A percentile compares a stretch with the other conserved stretches of the same genome.
These are phyloP conservation scores for Myxozyma neglecta DNA, from an alignment of 805 yeast genomes.

Conservation along the genomic window DNA sequence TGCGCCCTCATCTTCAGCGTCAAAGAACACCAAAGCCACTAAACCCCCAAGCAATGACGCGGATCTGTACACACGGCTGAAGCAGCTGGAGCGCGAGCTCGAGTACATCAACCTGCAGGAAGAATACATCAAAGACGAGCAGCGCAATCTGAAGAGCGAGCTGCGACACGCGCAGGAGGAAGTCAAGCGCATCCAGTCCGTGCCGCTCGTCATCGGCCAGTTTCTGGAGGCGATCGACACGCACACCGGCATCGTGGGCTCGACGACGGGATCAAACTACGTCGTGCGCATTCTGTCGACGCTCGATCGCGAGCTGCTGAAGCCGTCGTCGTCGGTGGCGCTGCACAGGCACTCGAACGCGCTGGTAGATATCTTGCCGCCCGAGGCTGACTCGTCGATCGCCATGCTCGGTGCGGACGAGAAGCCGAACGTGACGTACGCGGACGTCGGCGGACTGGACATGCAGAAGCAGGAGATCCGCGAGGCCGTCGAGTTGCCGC, in stretches of 20 bases:
- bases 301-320: constrained; percentile 87
- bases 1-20: constrained; percentile 35
- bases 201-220: constrained; percentile 97
- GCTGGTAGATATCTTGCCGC: constrained; percentile 93
- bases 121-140: constrained; percentile 96
- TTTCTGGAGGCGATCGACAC: constrained; percentile 97
- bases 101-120: constrained; percentile 86
- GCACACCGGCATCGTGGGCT: constrained; percentile 92
- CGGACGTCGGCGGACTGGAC: constrained; percentile 98
- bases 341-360: constrained; percentile 98
- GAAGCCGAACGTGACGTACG: constrained; percentile 92
- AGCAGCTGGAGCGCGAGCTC: constrained; percentile 85
- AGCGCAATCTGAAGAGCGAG: constrained; percentile 92
- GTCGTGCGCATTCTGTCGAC: constrained; percentile 95
- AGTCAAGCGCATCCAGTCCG: constrained; percentile 95
- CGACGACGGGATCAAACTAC: constrained; percentile 96
- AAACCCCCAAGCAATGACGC: constrained; percentile 25
- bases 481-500: constrained; percentile 96
- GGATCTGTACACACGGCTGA: constrained; percentile 81
- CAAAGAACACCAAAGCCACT: background rate
- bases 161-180: constrained; percentile 96
- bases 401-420: constrained; percentile 93
- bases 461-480: constrained; percentile 99
- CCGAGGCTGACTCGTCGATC: constrained; percentile 96
- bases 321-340: constrained; percentile 94